Percentiles rank a stretch among this genome's conserved stretches.
Conservation (phyloP, 108 stramenopile species). For the Pseudonitzschia pungens region DNA sequence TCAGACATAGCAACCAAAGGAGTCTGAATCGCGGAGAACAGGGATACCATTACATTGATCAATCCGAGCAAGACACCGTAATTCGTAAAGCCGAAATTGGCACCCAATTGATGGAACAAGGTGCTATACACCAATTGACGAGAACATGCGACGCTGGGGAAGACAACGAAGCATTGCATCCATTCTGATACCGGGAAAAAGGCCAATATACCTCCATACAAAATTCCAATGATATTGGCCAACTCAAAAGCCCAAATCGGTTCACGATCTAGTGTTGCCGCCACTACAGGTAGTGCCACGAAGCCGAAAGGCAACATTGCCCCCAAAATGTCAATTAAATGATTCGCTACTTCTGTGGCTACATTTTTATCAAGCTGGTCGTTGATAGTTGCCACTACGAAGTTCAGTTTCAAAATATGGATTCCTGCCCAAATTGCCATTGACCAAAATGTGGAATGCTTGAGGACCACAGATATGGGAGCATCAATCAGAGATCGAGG, state of each 20-base stretch:
- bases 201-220: slow-evolving; percentile 33
- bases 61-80: slow-evolving; percentile 33
- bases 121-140: slow-evolving; percentile 46
- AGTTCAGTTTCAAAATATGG: slow-evolving; percentile 45
- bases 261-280: not conserved
- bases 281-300: slow-evolving; percentile 27
- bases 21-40: slow-evolving; percentile 14
- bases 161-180: slow-evolving; percentile 29
- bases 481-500: slow-evolving; percentile 4
- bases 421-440: slow-evolving; percentile 33
- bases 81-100: slow-evolving; percentile 34
- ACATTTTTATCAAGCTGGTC: slow-evolving; percentile 28
- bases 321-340: slow-evolving; percentile 37
- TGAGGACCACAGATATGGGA: slow-evolving; percentile 27
- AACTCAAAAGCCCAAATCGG: not conserved
- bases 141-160: slow-evolving; percentile 40
- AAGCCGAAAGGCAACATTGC: slow-evolving; percentile 47
- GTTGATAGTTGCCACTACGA: slow-evolving; percentile 44
- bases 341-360: slow-evolving; percentile 6
- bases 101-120: slow-evolving; percentile 32
- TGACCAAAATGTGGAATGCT: slow-evolving; percentile 15
- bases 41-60: slow-evolving; percentile 24
- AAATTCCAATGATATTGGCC: slow-evolving; percentile 21
- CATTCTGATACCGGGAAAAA: slow-evolving; percentile 17
- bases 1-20: not conserved